phyloP scores from a whole-genome alignment of 345 rosid genomes.

The Hibiscus syriacus region DNA sequence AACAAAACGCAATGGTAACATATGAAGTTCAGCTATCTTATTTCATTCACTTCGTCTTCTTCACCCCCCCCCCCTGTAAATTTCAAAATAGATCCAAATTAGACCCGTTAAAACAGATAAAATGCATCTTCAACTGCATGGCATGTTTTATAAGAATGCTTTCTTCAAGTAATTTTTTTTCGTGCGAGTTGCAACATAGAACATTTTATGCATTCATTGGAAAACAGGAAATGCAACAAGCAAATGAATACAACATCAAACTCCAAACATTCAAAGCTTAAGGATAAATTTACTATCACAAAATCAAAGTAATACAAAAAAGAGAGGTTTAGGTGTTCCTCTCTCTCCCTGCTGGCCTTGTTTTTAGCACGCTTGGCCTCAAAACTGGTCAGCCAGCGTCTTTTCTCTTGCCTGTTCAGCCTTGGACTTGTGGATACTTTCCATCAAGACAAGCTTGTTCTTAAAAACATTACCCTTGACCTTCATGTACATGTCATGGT shows the following conservation, averaged over 20 bases:
- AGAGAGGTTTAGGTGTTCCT: constrained; percentile 30
- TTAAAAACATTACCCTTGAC: constrained; percentile 72
- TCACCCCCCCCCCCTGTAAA: too few species aligned
- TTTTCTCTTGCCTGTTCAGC: constrained; percentile 75
- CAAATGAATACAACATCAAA: background rate
- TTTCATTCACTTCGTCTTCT: constrained; percentile 30
- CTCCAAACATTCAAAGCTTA: background rate
- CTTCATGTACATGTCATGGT: constrained; percentile 86
- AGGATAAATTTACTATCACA: background rate
- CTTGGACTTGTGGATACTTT: constrained; percentile 69
- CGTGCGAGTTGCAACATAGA: background rate
- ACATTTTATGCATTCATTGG: background rate
- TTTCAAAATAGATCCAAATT: constrained; percentile 1
- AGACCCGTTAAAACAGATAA: background rate
- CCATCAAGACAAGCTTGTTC: constrained; percentile 78
- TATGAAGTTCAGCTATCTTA: too few species aligned
- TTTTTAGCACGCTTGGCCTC: constrained; percentile 67
- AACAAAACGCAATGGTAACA: constrained; percentile 16
- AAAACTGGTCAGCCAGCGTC: constrained; percentile 63
- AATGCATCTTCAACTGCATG: background rate
- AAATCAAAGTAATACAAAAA: background rate
- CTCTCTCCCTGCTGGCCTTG: constrained; percentile 76
- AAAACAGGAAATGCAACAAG: background rate
- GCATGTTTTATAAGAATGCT: background rate
- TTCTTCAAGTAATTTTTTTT: background rate